Conservation (phyloP, 1,139 yeast species). For the Blastobotrys indianensis region DNA sequence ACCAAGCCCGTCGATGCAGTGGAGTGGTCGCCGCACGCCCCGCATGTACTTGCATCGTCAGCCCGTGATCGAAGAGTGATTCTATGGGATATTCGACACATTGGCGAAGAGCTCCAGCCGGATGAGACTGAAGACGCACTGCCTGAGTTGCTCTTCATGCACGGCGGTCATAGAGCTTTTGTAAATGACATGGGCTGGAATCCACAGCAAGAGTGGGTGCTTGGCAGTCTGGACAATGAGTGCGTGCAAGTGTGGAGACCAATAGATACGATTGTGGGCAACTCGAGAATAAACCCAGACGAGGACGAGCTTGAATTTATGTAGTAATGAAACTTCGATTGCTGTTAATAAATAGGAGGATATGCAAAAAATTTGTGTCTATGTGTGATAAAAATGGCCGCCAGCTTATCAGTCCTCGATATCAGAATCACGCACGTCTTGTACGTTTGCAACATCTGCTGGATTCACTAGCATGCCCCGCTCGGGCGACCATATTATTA, state of each 20-base stretch:
- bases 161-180: conserved; percentile 86
- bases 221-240: conserved; percentile 81
- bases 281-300: background rate
- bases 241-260: conserved; percentile 71
- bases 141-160: conserved; percentile 55
- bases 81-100: conserved; percentile 53
- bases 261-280: conserved; percentile 3
- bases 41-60: conserved; percentile 60
- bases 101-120: conserved; percentile 32
- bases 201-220: conserved; percentile 59
- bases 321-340: too few species aligned
- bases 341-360: too few species aligned
- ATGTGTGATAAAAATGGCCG: too few species aligned
- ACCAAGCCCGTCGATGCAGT: conserved; percentile 58
- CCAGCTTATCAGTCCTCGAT: too few species aligned
- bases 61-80: conserved; percentile 71
- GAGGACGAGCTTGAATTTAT: background rate
- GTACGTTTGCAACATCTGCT: background rate
- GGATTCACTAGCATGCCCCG: conserved; percentile 7
- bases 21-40: conserved; percentile 67
- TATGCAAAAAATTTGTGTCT: too few species aligned
- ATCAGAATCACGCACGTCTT: background rate
- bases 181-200: conserved; percentile 87
- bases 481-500: conserved; percentile 63
- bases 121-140: conserved; percentile 30